These are phyloP conservation scores for Acanthamoeba lugdunensis DNA, from an alignment of 208 protist genomes.

Conservation along the genomic window DNA sequence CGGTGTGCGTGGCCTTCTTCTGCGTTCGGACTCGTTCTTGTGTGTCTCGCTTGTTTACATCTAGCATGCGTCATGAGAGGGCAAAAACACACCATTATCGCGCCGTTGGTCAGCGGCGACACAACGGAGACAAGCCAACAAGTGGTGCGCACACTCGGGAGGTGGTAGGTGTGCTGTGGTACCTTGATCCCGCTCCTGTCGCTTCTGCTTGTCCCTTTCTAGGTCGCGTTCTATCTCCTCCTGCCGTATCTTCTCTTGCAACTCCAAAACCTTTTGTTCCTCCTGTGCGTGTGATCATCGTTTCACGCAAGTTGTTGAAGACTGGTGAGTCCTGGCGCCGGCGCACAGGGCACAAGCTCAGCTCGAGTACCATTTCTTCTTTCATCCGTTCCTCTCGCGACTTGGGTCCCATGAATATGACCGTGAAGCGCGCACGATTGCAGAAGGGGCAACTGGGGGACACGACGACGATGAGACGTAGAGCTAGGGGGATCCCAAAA, in stretches of 20 bases:
- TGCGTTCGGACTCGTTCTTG: neutral
- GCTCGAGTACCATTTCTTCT: conserved; percentile 8
- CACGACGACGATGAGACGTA: neutral
- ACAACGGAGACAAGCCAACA: neutral
- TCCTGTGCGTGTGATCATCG: neutral
- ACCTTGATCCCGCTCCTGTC: conserved; percentile 65
- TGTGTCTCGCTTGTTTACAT: conserved; percentile 26
- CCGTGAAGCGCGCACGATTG: conserved; percentile 74
- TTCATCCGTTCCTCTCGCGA: conserved; percentile 73
- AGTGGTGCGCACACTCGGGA: neutral
- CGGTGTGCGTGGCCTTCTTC: neutral
- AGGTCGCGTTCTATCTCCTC: conserved; percentile 78
- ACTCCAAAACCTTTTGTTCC: conserved; percentile 47
- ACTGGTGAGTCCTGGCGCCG: neutral
- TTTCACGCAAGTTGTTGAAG: neutral
- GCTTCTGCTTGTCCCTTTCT: conserved; percentile 76
- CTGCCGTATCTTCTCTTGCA: conserved; percentile 66
- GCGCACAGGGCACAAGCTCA: too few species aligned
- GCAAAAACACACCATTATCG: neutral
- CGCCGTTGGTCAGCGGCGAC: neutral
- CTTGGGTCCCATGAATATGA: conserved; percentile 76
- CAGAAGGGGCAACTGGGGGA: conserved; percentile 78
- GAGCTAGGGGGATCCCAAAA: neutral
- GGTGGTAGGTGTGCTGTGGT: neutral
- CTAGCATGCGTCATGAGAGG: neutral